These are phyloP conservation scores for Jatropha podagrica DNA, from an alignment of 441 rosid species.

Conservation along the genomic window DNA sequence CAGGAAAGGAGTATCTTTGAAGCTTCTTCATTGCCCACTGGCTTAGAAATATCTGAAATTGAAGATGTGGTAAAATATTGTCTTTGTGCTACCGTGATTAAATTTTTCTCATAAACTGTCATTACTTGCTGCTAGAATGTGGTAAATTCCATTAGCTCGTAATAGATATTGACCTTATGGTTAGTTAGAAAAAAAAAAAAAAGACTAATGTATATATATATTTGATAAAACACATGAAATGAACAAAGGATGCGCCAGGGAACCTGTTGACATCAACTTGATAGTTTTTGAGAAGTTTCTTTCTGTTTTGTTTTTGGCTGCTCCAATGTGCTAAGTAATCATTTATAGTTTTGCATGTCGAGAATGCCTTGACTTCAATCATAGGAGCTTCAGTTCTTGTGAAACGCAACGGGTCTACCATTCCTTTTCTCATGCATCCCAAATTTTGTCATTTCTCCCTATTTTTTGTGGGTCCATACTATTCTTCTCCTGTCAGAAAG, in stretches of 20 bases:
- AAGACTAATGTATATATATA: neutral
- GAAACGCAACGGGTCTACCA: neutral
- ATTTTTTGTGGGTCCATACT: neutral
- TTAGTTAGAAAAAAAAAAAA: neutral
- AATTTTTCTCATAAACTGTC: neutral
- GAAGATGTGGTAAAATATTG: constrained; percentile 63
- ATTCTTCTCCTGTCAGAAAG: neutral
- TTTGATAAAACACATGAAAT: neutral
- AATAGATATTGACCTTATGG: neutral
- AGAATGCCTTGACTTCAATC: neutral
- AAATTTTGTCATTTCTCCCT: neutral
- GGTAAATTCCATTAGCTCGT: neutral
- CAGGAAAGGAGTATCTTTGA: constrained; percentile 78
- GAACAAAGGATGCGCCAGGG: neutral
- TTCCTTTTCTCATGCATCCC: neutral
- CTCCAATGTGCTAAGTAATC: neutral
- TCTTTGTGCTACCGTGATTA: neutral
- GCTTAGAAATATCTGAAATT: constrained; percentile 85
- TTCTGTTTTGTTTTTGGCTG: neutral
- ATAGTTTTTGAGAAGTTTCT: neutral
- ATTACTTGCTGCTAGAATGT: neutral
- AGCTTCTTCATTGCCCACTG: constrained; percentile 55
- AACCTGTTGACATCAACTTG: neutral
- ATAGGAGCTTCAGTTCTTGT: neutral
- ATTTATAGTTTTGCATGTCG: neutral